Base-by-base conservation (phyloP, 75 land plant species). In the Gnetum montanum region DNA sequence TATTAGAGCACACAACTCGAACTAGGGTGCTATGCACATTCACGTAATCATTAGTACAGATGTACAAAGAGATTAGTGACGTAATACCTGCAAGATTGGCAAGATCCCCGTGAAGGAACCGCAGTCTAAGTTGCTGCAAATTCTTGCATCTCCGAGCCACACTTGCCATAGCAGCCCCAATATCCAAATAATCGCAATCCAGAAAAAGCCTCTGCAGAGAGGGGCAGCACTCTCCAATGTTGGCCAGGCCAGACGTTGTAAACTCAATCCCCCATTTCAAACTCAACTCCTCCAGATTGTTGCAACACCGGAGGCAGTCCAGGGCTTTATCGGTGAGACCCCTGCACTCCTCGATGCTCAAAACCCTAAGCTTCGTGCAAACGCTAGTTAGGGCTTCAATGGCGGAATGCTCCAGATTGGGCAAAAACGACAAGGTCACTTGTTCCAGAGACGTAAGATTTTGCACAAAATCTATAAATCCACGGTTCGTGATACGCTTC, bases 241-340 rank as follows among this genome's bases (percentile, higher is more conserved):
- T 43, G 20, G 37, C 49, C 35, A 73, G 43, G 15, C 76, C 73
- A 5, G n/a, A 19, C 3, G 76, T 10, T 15, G 67, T 70, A 27
- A 73, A 73, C 33, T 57, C 34, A 22, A 70, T 48, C 6, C 33
- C 16, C 2, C 76, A 73, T 43, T 62, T 73, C 35, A 73, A 43
- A 22, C 12, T 50, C 25, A 73, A 62, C 27, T 70, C 76, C 30
- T 63, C 41, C 31, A 73, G 38, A 50, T 34, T 62, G 33, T 34
- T 34, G 29, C 48, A 69, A 31, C 27, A 26, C 8, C 40, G 24
- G 19, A 73, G 31, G 25, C 67, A 53, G 37, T 38, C 61, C 31
- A 73, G 29, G 19, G 76, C 54, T 13, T 35, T 31, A 16, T 70
- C 76, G 2, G 52, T 37, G 1, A 73, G 27, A 57, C 34, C 57